Percentiles rank a stretch among this genome's conserved stretches.
Conservation (phyloP, 163 green algal species). For the Chlamydomonas reinhardtii region DNA sequence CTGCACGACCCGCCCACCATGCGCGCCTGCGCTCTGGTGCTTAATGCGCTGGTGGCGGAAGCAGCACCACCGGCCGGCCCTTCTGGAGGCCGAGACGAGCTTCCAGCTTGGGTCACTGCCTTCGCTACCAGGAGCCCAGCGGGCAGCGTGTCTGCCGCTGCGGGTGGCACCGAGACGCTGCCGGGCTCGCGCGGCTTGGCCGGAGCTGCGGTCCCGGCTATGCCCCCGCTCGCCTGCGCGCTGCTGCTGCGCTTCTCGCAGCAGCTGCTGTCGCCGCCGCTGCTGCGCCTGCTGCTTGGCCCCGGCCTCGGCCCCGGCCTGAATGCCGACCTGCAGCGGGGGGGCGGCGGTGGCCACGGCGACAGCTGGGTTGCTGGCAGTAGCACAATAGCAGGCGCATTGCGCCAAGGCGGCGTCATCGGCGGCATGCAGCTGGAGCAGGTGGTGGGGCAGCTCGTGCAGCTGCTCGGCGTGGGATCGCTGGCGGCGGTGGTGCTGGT, state of each 20-base stretch:
- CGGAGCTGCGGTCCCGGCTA: background rate
- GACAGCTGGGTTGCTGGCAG: background rate
- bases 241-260: slow-evolving; percentile 4
- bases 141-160: no score
- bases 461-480: slow-evolving; percentile 19
- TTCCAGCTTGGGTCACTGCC: background rate
- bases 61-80: no score
- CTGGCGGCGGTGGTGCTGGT: slow-evolving; percentile 29
- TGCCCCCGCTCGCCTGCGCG: background rate
- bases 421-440: no score
- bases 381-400: background rate
- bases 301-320: no score
- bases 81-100: background rate
- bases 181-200: no score
- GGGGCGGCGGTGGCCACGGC: background rate
- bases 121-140: no score
- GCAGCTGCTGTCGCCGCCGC: background rate
- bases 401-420: no score
- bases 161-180: no score
- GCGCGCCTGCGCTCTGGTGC: background rate
- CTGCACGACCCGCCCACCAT: slow-evolving; percentile 1
- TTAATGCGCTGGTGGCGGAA: background rate
- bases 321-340: background rate
- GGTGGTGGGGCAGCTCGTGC: background rate
- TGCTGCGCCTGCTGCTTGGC: slow-evolving; percentile 8